These are phyloP conservation scores for Choricystis sp. DNA, from an alignment of 139 green algal species.

Conservation along the genomic window DNA sequence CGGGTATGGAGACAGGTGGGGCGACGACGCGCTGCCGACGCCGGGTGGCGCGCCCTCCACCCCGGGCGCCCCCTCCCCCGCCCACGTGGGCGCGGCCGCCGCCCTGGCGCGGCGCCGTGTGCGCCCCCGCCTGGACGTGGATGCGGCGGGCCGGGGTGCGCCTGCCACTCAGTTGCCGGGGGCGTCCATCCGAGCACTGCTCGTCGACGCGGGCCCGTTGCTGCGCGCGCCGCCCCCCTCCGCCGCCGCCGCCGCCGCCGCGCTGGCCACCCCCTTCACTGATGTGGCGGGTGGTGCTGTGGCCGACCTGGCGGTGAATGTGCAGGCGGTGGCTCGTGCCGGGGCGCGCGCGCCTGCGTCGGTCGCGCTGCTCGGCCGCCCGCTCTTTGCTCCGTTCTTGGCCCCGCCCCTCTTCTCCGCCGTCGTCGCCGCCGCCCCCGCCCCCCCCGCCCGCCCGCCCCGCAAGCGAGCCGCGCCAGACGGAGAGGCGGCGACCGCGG, in stretches of 20 bases:
- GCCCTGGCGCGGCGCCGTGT: neutral
- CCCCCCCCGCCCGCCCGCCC: too few species aligned
- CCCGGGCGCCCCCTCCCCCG: neutral
- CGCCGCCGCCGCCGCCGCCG: constrained; percentile 2
- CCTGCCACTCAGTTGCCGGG: constrained; percentile 9
- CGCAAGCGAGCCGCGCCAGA: neutral
- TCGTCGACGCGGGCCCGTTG: constrained; percentile 24
- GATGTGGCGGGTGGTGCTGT: constrained; percentile 2
- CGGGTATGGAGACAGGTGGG: neutral
- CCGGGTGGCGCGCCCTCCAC: neutral
- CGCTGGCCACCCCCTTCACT: neutral
- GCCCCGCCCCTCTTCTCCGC: neutral
- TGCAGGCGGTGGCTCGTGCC: neutral
- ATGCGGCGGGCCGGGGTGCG: constrained; percentile 5
- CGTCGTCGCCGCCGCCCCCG: neutral
- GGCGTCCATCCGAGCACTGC: constrained; percentile 19
- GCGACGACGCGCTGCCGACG: neutral
- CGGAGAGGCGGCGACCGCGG: too few species aligned
- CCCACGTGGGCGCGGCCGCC: neutral
- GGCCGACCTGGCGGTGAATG: neutral
- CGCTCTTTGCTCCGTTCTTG: neutral
- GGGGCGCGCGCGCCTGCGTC: neutral
- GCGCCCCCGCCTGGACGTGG: constrained; percentile 5
- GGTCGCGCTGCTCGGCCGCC: neutral
- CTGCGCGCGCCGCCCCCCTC: constrained; percentile 14